A percentile compares a stretch with the other conserved stretches of the same genome.
Evolutionary conservation across 352 stramenopile species (phyloP).

Genomic region (Blastocystis sp.): DNA sequence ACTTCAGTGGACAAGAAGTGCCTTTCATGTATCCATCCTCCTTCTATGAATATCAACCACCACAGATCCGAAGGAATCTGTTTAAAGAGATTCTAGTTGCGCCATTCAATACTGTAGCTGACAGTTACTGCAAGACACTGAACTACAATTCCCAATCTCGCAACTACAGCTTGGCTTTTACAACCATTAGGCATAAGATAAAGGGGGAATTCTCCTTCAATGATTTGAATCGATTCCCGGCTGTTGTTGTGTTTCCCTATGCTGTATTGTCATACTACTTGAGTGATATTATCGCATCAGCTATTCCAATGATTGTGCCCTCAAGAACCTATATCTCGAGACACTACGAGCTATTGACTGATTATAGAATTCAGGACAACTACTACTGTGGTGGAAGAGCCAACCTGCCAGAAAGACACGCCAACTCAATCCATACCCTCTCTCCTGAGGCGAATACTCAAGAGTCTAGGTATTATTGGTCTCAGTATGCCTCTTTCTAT

Average conservation of each 20-base stretch:
- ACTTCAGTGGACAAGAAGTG: slow-evolving; percentile 1
- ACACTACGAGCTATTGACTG: neutral
- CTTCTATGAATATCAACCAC: neutral
- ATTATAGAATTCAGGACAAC: neutral
- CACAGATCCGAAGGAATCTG: neutral
- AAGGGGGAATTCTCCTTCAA: neutral
- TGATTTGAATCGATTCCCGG: neutral
- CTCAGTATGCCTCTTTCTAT: slow-evolving; percentile 43
- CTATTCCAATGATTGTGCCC: slow-evolving; percentile 36
- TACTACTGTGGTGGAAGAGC: neutral
- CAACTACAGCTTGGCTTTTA: neutral
- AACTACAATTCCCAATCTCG: neutral
- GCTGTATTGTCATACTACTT: slow-evolving; percentile 56
- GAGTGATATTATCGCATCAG: neutral
- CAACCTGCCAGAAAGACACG: neutral
- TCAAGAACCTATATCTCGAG: neutral
- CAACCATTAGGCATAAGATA: neutral
- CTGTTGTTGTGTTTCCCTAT: slow-evolving; percentile 56
- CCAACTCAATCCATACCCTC: neutral
- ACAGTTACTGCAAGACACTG: neutral
- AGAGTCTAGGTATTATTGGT: slow-evolving; percentile 4
- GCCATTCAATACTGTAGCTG: neutral
- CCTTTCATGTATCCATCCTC: neutral
- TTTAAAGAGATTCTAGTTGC: neutral
- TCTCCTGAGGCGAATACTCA: neutral